Base-by-base conservation (phyloP, 2,329 filamentous ascomycete species). In the Trichoderma citrinoviride region DNA sequence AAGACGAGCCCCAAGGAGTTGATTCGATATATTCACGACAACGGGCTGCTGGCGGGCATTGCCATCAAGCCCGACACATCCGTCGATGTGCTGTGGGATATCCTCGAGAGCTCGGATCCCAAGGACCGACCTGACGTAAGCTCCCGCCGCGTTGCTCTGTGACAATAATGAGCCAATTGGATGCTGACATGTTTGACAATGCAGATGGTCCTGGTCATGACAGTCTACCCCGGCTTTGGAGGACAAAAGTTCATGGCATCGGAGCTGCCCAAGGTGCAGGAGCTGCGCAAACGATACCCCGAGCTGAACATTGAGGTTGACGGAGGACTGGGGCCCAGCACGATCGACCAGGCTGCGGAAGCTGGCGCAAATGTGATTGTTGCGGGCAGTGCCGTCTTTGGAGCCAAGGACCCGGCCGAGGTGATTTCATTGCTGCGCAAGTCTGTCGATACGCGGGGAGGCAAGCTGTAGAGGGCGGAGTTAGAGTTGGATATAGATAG, bases 141-240 rank as follows among this genome's bases (percentile, higher is more conserved):
- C 41, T 62, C 21, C 27, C 4, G 1, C 21, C 12, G 40, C 17
- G 10, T 33, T 23, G 8, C 12, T 43, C 3, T 29, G n/a, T n/a
- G 19, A 17, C 37, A 2, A 40, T 5, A 5, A 5, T 0, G 14
- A 15, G n/a, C 10, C 21, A 3, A 43, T 25, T 5, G 7, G 25
- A 53, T 25, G 56, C 52, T 57, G 25, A 64, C n/a, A 3, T 33
- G 3, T 17, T 10, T 14, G 15, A 4, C 1, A 21, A 54, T 19
- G 43, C 68, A 97, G 94, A 99, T 99, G 95, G 93, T 97, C 43
- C 87, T 99, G 19, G 86, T 99, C 67, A 99, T 99, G 95, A 99
- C 95, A 1, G 95, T 99, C 49, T 87, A 99, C 79, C 95, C 95
- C 50, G 95, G 95, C 52, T 99, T 99, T 75, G 95, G 95, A 68